phyloP scores from a whole-genome alignment of 129 eudicot genomes.

The Flaveria bidentis region DNA sequence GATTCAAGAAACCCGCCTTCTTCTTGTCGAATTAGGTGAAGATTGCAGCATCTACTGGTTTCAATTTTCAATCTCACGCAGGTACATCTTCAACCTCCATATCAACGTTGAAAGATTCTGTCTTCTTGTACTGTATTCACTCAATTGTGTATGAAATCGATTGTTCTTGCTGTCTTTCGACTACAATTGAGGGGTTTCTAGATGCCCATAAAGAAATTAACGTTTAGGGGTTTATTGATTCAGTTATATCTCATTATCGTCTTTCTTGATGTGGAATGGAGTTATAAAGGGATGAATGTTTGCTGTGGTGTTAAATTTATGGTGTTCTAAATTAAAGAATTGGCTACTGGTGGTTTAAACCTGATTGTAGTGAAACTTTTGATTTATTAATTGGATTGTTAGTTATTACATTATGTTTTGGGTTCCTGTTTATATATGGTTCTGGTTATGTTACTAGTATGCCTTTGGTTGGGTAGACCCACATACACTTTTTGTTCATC shows the following conservation, averaged over 20 bases:
- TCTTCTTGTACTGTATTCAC: slow-evolving; percentile 9
- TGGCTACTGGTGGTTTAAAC: not conserved
- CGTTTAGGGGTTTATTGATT: slow-evolving; percentile 5
- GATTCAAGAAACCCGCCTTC: not conserved
- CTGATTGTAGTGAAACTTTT: not conserved
- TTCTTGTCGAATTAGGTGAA: not conserved
- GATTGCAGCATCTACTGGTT: slow-evolving; percentile 16
- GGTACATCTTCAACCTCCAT: slow-evolving; percentile 22
- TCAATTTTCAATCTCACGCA: not conserved
- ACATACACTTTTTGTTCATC: not conserved
- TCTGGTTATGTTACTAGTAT: not conserved
- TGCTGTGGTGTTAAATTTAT: not conserved
- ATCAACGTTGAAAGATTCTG: slow-evolving; percentile 10
- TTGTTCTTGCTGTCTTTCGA: slow-evolving; percentile 4
- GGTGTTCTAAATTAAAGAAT: not conserved
- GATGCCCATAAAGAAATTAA: not conserved
- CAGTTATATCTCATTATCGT: not conserved
- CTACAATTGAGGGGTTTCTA: not conserved
- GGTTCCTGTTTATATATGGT: too few relatives aligned
- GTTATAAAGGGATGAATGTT: not conserved
- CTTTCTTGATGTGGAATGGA: not conserved
- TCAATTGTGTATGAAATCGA: not conserved
- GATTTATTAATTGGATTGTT: not conserved
- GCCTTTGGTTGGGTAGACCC: not conserved
- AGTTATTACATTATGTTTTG: too few relatives aligned